Percentiles rank a stretch among this genome's conserved stretches.
These are phyloP conservation scores for Pseudozyma pruni DNA, from an alignment of 1,284 basidiomycete species.

Conservation along the genomic window DNA sequence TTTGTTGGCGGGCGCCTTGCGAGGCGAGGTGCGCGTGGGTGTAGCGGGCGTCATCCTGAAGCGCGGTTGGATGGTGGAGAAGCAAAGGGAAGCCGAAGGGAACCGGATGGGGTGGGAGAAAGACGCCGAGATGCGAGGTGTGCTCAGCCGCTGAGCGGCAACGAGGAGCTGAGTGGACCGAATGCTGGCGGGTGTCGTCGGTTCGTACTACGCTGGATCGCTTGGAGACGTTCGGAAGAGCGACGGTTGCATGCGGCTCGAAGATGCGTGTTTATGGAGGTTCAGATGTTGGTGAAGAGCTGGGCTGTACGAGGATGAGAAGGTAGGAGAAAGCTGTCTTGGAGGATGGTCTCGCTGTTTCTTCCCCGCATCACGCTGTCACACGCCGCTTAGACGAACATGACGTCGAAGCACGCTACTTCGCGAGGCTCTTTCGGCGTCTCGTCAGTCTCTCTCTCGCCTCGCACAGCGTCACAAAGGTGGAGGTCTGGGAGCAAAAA, in stretches of 20 bases:
- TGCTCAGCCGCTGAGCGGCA: slow-evolving; percentile 19
- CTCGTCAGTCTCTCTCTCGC: background rate
- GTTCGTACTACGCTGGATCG: background rate
- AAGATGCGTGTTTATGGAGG: too few species aligned
- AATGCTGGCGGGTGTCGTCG: slow-evolving; percentile 11
- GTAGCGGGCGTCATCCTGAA: background rate
- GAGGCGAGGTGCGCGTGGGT: slow-evolving; percentile 11
- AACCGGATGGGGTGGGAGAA: background rate
- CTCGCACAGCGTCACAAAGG: background rate
- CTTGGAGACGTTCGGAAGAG: too few species aligned
- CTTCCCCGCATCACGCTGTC: background rate
- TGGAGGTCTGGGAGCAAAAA: slow-evolving; percentile 4
- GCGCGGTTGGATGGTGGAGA: too few species aligned
- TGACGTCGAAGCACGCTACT: slow-evolving; percentile 13
- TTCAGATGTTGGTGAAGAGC: too few species aligned
- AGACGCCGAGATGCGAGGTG: background rate
- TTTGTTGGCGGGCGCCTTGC: slow-evolving; percentile 5
- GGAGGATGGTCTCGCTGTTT: background rate
- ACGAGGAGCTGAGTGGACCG: slow-evolving; percentile 7
- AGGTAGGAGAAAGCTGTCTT: too few species aligned
- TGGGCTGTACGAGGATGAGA: too few species aligned
- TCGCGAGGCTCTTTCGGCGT: slow-evolving; percentile 1
- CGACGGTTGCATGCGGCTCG: too few species aligned
- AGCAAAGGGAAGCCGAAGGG: background rate
- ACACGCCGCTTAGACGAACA: slow-evolving; percentile 6